These are phyloP conservation scores for Hypoxylon rickii DNA, from an alignment of 495 filamentous ascomycete species.

Conservation along the genomic window DNA sequence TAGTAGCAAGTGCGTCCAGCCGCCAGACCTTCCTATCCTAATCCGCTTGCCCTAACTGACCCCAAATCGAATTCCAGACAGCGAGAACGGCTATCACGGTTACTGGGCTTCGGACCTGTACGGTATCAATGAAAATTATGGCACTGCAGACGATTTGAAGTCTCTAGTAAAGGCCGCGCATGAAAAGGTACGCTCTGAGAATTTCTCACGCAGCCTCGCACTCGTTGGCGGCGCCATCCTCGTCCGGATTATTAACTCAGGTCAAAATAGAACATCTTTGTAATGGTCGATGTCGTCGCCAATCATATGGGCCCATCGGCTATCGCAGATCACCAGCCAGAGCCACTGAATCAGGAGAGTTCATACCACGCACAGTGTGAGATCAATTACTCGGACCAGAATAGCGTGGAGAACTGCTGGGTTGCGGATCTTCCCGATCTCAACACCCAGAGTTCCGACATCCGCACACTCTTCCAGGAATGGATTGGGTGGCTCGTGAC, in stretches of 20 bases:
- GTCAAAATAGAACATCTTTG: constrained; percentile 45
- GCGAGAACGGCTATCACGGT: constrained; percentile 64
- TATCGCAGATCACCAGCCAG: constrained; percentile 12
- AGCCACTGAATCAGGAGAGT: constrained; percentile 30
- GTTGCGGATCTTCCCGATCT: constrained; percentile 70
- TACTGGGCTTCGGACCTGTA: constrained; percentile 78
- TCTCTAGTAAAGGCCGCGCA: constrained; percentile 56
- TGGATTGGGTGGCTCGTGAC: constrained; percentile 69
- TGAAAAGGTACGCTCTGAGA: constrained; percentile 16
- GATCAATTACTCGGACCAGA: constrained; percentile 68
- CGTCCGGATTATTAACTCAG: constrained; percentile 46
- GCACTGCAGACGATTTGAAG: constrained; percentile 66
- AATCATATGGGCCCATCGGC: constrained; percentile 68
- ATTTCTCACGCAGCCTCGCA: background rate
- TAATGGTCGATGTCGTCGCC: constrained; percentile 80
- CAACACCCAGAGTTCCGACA: constrained; percentile 62
- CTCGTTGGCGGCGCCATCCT: background rate
- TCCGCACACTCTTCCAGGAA: constrained; percentile 61
- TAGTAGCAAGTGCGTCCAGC: constrained; percentile 53
- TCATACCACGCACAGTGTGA: constrained; percentile 72
- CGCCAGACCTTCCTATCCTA: background rate
- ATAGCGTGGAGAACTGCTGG: constrained; percentile 63
- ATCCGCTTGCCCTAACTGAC: constrained; percentile 5
- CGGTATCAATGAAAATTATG: constrained; percentile 66
- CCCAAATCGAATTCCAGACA: constrained; percentile 27